Evolutionary conservation across 805 yeast genomes (phyloP), one percentile per base, ranked within the genome.

Genomic region (Lipomyces anomalus): DNA sequence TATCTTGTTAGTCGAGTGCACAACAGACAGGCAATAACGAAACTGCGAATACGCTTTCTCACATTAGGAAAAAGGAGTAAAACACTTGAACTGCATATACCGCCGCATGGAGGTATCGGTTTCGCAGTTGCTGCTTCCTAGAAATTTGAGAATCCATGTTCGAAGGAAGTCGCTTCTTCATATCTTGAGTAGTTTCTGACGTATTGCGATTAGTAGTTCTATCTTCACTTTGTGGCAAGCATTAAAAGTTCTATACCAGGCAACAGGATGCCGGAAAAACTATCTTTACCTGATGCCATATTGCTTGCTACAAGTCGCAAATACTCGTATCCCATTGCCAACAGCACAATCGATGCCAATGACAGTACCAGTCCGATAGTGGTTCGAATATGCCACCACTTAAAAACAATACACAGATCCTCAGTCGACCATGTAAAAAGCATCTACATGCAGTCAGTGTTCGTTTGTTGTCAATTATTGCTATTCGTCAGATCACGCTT

Each of bases 341-440:
- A 45, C 0, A 63, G 49, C 1, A 69, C 69, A 21, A 84, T 69
- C 0, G 73, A 71, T 1, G 74, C 7, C 33, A 83, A 59, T 1
- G 86, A 72, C 4, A 76, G 46, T 1, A 81, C 5, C 39, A 85
- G 72, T 4, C 78, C 80, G 2, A 63, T 35, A 4, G 65, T 58
- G 1, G 80, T 73, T 39, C 68, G 69, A 43, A 85, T 74, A 55
- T 82, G 90, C 95, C 95, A 85, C 84, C 89, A 81, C 46, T 68
- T 65, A 62, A 82, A 82, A 6, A 85, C 73, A 6, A 85, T 76
- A 61, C 95, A 85, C 4, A 84, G 71, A 60, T 84, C 75, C 42
- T 74, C 67, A 66, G 83, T 81, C 50, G 79, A 78, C 89, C 92
- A 85, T 4, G 88, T 83, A 61, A 85, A 82, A 5, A 82, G 57